Evolutionary conservation across 768 basidiomycete genomes (phyloP).

Genomic region (Podaxis sp.): DNA sequence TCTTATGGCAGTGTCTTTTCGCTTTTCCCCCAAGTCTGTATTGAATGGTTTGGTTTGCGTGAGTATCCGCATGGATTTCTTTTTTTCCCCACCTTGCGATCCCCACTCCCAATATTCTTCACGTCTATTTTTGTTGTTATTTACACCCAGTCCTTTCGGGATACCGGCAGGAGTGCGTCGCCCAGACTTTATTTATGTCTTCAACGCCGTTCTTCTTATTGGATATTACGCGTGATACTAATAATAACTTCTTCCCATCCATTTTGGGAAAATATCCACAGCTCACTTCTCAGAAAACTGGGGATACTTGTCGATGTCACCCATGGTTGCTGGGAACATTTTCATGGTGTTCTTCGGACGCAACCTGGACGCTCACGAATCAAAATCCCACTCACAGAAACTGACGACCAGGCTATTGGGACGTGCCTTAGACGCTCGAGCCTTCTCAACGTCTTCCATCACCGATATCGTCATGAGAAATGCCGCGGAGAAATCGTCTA

Average conservation of each 20-base stretch:
- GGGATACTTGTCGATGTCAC: constrained; percentile 75
- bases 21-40: constrained; percentile 68
- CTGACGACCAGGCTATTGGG: neutral
- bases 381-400: constrained; percentile 7
- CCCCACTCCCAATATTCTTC: neutral
- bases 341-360: constrained; percentile 84
- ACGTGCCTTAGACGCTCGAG: neutral
- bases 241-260: constrained; percentile 20
- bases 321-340: constrained; percentile 77
- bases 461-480: neutral
- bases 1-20: constrained; percentile 77
- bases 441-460: neutral
- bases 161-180: neutral
- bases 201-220: neutral
- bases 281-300: constrained; percentile 77
- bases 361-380: constrained; percentile 74
- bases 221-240: neutral
- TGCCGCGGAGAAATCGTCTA: neutral
- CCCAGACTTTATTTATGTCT: neutral
- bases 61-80: constrained; percentile 29
- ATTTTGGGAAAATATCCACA: constrained; percentile 13
- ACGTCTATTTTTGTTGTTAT: neutral
- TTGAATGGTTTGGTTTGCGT: constrained; percentile 92
- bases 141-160: neutral
- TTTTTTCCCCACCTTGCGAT: neutral